Base-by-base conservation (phyloP, 169 alveolate species). In the Plasmodium fragile region DNA sequence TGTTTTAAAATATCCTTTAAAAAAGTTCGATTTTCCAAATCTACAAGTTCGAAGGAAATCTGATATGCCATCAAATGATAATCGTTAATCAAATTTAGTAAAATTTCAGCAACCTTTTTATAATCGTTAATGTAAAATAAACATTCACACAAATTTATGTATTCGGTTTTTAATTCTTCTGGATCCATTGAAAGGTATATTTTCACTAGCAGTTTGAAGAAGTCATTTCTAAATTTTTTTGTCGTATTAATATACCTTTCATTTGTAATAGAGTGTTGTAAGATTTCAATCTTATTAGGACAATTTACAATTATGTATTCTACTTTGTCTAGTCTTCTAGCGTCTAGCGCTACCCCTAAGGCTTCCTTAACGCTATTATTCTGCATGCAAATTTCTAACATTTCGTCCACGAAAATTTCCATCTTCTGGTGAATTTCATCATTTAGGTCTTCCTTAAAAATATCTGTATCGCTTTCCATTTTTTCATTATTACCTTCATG, bases 321-420 rank as follows among this genome's bases (percentile, higher is more conserved):
- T 16, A 99, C 96, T 81, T 96, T 95, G 92, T 99, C 99, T 78
- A 97, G 92, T 87, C 99, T 95, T 70, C 99, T 96, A 28, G 99
- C 95, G 92, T 99, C 99, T 71, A 99, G 84, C 13, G 99, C 99
- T 16, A 99, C 97, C 0, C 99, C 99, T 59, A 99, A 96, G 11
- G 99, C 99, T 92, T 98, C 98, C 78, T 96, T 94, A 45, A 95
- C 98, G 81, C 97, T 97, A 28, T 97, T 96, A 81, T 97, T 95
- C n/a, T 92, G 45, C 41, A 97, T 97, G 83, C 99, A 98, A 70
- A 96, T 95, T 45, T 96, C 96, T 79, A 98, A 96, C 97, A 98
- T 97, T 71, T 94, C 96, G 73, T 97, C 97, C 28, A 99, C 98
- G 55, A 99, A 94, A 41, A 79, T 71, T 95, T 96, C 98, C 94